Evolutionary conservation across 2,329 filamentous ascomycete genomes (phyloP), one percentile per base, ranked within the genome.

Genomic region (Diaporthe ampelina): DNA sequence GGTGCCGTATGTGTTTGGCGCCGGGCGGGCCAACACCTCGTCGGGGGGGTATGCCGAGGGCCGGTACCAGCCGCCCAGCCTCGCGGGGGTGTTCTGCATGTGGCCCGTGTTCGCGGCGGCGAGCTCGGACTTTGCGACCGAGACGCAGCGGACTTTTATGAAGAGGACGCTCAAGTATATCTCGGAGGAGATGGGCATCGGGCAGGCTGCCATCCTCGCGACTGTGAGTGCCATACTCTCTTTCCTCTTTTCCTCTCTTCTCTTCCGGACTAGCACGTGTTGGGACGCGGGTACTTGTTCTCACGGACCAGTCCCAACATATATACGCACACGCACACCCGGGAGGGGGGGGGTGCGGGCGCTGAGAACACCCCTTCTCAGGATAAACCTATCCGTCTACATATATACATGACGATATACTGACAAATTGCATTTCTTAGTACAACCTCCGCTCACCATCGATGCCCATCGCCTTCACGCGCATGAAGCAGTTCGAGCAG

Each of bases 391-490:
- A n/a, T n/a, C n/a, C 50, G 37, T 40, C 37, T 13, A 11, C 13
- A 40, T 21, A 10, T 40, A 8, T 13, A 11, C 13, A 40, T 21
- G 43, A 48, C 7, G 1, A 50, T 11, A 7, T 10, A 50, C 45
- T 50, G 45, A 50, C 45, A 50, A 1, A 24, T 24, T 3, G 4
- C 21, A 2, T 11, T 13, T 13, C n/a, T 21, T 4, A 75, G 74
- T 75, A 74, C 17, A 71, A 75, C 59, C 59, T 75, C 5, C 68
- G 74, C 24, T 71, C 72, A 0, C 74, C 74, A 5, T 74, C 74
- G 9, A 75, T 75, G 74, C 74, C 74, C 52, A 75, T 75, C 67
- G 74, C 74, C 59, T 75, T 71, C 59, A 74, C 61, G n/a, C 72
- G 72, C 15, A 75, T 75, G 74, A 75, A 75, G 35, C 74, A 75